These are phyloP conservation scores for Serendipita sp. DNA, from an alignment of 768 basidiomycete genomes.

Conservation along the genomic window DNA sequence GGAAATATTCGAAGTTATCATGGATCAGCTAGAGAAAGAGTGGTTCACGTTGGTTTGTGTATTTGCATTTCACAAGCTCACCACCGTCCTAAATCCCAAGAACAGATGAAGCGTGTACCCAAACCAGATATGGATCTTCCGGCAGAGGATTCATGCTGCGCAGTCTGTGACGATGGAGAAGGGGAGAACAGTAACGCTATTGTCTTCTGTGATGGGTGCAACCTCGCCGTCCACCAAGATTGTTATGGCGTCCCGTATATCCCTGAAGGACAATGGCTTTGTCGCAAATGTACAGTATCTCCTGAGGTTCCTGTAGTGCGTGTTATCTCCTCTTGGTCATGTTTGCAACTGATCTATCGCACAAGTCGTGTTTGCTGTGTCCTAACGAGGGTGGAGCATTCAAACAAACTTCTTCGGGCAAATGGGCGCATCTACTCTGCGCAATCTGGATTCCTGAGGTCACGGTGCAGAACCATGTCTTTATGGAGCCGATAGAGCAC, in stretches of 20 bases:
- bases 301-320: conserved; percentile 90
- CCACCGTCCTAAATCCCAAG: not conserved
- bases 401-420: conserved; percentile 83
- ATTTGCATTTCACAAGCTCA: not conserved
- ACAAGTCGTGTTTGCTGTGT: conserved; percentile 81
- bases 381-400: conserved; percentile 96
- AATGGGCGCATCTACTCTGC: conserved; percentile 93
- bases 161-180: conserved; percentile 95
- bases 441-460: conserved; percentile 97
- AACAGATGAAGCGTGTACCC: conserved; percentile 80
- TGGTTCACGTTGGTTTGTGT: conserved; percentile 82
- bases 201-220: conserved; percentile 98
- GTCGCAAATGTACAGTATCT: conserved; percentile 93
- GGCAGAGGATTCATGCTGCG: conserved; percentile 89
- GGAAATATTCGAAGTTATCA: conserved; percentile 87
- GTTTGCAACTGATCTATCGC: not conserved
- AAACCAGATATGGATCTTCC: conserved; percentile 77
- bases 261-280: conserved; percentile 98
- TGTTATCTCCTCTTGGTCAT: conserved; percentile 4
- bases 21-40: conserved; percentile 97
- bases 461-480: conserved; percentile 79
- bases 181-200: conserved; percentile 98
- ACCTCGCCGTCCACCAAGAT: conserved; percentile 98
- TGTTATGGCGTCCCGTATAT: conserved; percentile 99
- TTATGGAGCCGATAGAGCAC: conserved; percentile 95